These are phyloP conservation scores for Micromonas pusilla DNA, from an alignment of 139 green algal species.

Conservation along the genomic window DNA sequence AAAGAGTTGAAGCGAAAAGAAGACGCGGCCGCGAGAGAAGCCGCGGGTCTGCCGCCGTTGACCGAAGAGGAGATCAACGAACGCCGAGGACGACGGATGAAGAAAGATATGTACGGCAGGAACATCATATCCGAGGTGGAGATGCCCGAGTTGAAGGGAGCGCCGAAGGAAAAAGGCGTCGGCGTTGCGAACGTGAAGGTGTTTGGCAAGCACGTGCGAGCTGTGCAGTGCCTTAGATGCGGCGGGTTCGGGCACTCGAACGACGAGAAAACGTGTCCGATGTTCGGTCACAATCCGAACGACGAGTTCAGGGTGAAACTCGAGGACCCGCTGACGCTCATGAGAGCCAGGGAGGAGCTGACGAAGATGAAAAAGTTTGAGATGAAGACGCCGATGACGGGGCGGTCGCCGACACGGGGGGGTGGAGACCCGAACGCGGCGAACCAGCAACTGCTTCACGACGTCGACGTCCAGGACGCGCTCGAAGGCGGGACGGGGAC, in stretches of 20 bases:
- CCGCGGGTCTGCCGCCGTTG: background rate
- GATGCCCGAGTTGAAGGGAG: conserved; percentile 34
- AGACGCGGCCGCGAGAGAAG: background rate
- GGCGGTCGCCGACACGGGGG: background rate
- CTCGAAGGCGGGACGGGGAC: background rate
- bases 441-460: background rate
- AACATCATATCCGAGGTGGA: conserved; percentile 35
- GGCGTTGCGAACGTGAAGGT: conserved; percentile 11
- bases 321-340: conserved; percentile 39
- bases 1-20: background rate
- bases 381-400: background rate
- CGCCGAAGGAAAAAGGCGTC: conserved; percentile 18
- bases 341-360: conserved; percentile 10
- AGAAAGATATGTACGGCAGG: conserved; percentile 35
- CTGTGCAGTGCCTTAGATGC: conserved; percentile 38
- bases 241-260: conserved; percentile 36
- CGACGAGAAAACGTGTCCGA: conserved; percentile 36
- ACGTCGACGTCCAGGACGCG: background rate
- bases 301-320: conserved; percentile 28
- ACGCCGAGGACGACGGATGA: conserved; percentile 6
- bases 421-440: background rate
- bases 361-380: background rate
- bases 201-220: conserved; percentile 36
- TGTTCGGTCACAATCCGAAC: conserved; percentile 22
- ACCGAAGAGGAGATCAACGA: background rate